Percentiles rank a stretch among this genome's conserved stretches.
phyloP scores from a whole-genome alignment of 2,329 filamentous ascomycete species.

The Colletotrichum spaethianum region DNA sequence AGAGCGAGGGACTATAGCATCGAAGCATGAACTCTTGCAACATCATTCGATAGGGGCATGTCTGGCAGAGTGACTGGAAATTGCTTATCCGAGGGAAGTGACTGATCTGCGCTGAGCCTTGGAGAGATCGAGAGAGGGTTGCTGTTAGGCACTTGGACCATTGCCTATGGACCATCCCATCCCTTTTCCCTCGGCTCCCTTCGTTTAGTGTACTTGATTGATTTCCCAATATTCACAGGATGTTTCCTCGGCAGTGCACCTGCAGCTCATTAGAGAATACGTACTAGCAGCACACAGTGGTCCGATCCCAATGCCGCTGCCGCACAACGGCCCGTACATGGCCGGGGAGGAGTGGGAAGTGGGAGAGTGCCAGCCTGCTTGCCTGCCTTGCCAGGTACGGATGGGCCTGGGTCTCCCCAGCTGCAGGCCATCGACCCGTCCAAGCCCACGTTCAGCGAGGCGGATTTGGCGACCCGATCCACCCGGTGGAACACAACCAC shows the following conservation, averaged over 20 bases:
- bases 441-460: neutral
- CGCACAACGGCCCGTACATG: constrained; percentile 31
- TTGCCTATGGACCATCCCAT: constrained; percentile 14
- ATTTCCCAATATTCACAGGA: constrained; percentile 12
- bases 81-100: neutral
- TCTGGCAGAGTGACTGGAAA: neutral
- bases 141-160: neutral
- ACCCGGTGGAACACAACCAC: constrained; percentile 32
- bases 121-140: neutral
- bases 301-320: constrained; percentile 37
- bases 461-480: constrained; percentile 23
- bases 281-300: constrained; percentile 27
- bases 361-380: neutral
- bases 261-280: constrained; percentile 28
- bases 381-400: constrained; percentile 3
- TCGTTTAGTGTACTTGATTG: constrained; percentile 25
- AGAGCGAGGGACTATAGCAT: neutral
- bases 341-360: constrained; percentile 10
- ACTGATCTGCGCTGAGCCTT: neutral
- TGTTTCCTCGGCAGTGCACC: constrained; percentile 30
- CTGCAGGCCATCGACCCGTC: constrained; percentile 9
- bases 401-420: constrained; percentile 20
- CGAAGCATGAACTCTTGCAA: constrained; percentile 2
- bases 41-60: constrained; percentile 3
- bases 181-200: constrained; percentile 5